Evolutionary conservation across 139 green algal species (phyloP), one percentile per base, ranked within the genome.

Genomic region (Chlamydomonas schloesseri): DNA sequence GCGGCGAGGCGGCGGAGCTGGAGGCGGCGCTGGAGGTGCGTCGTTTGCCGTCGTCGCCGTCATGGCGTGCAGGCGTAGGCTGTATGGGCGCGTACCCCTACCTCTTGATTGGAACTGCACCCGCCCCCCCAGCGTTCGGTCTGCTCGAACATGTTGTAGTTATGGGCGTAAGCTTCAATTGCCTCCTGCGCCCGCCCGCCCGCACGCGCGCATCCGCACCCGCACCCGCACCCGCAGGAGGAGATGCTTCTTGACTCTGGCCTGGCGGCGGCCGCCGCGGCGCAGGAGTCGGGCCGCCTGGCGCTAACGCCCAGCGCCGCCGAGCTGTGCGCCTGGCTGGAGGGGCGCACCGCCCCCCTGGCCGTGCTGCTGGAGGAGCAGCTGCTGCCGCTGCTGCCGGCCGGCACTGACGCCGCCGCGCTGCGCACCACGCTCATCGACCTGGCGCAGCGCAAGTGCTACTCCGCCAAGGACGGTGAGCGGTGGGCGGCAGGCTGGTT

Each of bases 381-480:
- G 26, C 88, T 96, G 82, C 81, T 68, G 82, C 73, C 90, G 53
- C 29, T 90, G 42, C 86, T 92, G 65, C 70, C 33, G 1, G 62
- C 62, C 18, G 72, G 77, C 4, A 60, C 86, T 17, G 81, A 77
- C 64, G 73, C 53, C 46, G 37, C 73, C 5, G 71, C 76, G 2
- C 17, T 93, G 31, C 89, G 87, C 68, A 93, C 84, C 82, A 60
- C 68, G n/a, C 80, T 96, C 11, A 72, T 95, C 36, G 93, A 97
- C 37, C 67, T 97, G 55, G 94, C 94, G 18, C 55, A 84, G 17
- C 87, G 94, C 33, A 95, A 91, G 87, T 92, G 86, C 85, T 95
- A 92, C 75, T 88, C 75, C n/a, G 55, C 91, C 64, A 95, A 94
- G 71, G 88, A 94, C 36, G 89, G 90, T 94, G 60, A 71, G 88